Base-by-base conservation (phyloP, 768 basidiomycete genomes). In the Strobilomyces dryophilus region DNA sequence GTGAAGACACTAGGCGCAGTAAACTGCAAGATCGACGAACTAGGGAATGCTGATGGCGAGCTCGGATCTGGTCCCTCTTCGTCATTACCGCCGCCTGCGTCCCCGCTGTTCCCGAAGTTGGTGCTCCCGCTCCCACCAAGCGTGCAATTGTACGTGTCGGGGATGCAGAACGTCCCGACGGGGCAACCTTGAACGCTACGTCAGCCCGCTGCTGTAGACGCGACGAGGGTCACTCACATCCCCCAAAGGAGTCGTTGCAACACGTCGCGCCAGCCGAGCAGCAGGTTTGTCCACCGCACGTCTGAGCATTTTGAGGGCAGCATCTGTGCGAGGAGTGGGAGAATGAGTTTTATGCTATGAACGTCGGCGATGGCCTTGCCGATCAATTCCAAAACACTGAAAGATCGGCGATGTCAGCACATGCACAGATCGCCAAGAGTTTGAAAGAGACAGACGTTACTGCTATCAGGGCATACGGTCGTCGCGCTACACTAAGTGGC, bases 231-330 rank as follows among this genome's bases (percentile, higher is more conserved):
- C 11, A 61, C 65, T 24, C 42, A 67, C 66, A 66, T 49, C 53
- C 59, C 29, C 66, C 66, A 27, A 40, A 32, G 9, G 40, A 40
- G 32, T 66, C 66, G 32, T 52, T 58, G 34, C 63, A 64, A 43
- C 62, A 64, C 11, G 8, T 21, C n/a, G 54, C 42, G 29, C 53
- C 58, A 12, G 52, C 0, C 1, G 12, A 0, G 24, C 63, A 66
- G 17, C 65, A 66, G 26, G 15, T 2, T 11, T 15, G 26, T 4
- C 57, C 57, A 24, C 44, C 45, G 20, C 63, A 64, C 1, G 48
- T 63, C 27, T 63, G 49, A 9, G 55, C 18, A 2, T 26, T 8
- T 24, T 43, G 20, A 11, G 63, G 54, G n/a, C 63, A 65, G 24
- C 63, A 65, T 12, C 64, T 65, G 26, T 12, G 10, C 34, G 34